A percentile compares a stretch with the other conserved stretches of the same genome.
phyloP scores from a whole-genome alignment of 1,284 basidiomycete species.

The Ustilago loliicola region DNA sequence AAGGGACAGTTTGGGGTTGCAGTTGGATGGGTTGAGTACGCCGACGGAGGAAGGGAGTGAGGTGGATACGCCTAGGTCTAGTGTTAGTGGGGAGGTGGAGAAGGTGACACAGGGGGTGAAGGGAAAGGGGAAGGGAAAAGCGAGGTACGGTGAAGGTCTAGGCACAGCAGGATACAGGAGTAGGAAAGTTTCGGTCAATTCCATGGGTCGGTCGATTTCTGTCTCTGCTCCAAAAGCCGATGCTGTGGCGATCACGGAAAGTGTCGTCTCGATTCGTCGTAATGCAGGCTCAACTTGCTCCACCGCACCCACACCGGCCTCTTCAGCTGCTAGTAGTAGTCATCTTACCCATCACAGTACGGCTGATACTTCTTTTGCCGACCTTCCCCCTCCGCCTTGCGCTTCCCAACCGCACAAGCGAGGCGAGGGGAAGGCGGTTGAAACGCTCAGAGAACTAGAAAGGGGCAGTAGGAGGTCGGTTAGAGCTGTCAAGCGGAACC shows the following conservation, averaged over 20 bases:
- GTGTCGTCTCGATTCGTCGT: conserved; percentile 25
- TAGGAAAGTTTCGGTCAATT: conserved; percentile 45
- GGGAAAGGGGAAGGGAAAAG: conserved; percentile 14
- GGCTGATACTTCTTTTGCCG: conserved; percentile 14
- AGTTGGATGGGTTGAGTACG: conserved; percentile 42
- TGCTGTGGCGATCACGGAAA: conserved; percentile 25
- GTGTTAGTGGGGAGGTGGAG: background rate
- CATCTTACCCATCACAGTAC: conserved; percentile 15
- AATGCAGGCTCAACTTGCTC: background rate
- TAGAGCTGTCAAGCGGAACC: conserved; percentile 21
- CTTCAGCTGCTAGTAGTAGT: conserved; percentile 8
- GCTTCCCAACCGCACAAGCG: no score
- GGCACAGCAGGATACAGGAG: conserved; percentile 13
- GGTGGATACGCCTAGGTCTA: background rate
- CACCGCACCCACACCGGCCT: background rate
- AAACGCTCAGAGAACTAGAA: conserved; percentile 28
- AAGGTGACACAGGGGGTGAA: no score
- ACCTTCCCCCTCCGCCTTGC: no score
- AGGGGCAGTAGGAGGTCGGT: conserved; percentile 7
- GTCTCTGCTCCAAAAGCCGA: conserved; percentile 24
- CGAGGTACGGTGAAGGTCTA: conserved; percentile 16
- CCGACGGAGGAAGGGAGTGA: conserved; percentile 19
- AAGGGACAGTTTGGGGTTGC: conserved; percentile 37
- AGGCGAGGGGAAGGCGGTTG: conserved; percentile 25
- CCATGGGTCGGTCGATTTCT: conserved; percentile 33